Base-by-base conservation (phyloP, 202 grass and related monocot species). In the Carex arenaria region DNA sequence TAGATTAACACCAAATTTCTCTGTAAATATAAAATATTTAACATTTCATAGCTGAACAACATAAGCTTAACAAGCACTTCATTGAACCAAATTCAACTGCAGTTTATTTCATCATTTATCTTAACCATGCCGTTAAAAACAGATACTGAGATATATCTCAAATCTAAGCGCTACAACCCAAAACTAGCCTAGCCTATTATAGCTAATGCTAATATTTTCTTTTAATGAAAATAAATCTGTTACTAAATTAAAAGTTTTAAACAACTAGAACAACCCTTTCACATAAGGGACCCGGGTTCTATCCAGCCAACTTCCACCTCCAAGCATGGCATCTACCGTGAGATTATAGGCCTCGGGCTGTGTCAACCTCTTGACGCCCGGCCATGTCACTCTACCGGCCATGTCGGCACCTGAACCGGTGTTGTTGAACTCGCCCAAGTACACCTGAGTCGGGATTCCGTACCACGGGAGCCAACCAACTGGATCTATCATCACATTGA, bases 391-490 rank as follows among this genome's bases (percentile, higher is more conserved):
- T 64, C 78, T 61, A 15, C 9, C 15, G 10, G 12, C 22, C 78
- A 80, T 80, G 59, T 64, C 20, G 15, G 72, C 49, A 8, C 72
- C 72, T 80, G 47, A 64, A 45, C 78, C 78, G 20, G 59, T 45
- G n/a, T 80, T 80, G 13, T 45, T 43, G 11, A 43, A 80, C 78
- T 80, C 78, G 11, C 78, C 78, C 59, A 80, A 28, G 78, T 80
- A 80, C n/a, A 80, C 78, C 32, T 80, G 59, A 45, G 19, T 13
- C 3, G 78, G 78, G 34, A 23, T 23, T 15, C 78, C 78, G 10
- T 17, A 4, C 80, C 36, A 51, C 3, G 36, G 17, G 14, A 82
- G 42, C 80, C 80, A 82, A 8, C 80, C 80, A 0, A 30, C 15
- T 32, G 80, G 80, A 26, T 82, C 62, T 45, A 82, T 82, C 19